phyloP scores from a whole-genome alignment of 2,329 filamentous ascomycete genomes.

The Colletotrichum sp. region DNA sequence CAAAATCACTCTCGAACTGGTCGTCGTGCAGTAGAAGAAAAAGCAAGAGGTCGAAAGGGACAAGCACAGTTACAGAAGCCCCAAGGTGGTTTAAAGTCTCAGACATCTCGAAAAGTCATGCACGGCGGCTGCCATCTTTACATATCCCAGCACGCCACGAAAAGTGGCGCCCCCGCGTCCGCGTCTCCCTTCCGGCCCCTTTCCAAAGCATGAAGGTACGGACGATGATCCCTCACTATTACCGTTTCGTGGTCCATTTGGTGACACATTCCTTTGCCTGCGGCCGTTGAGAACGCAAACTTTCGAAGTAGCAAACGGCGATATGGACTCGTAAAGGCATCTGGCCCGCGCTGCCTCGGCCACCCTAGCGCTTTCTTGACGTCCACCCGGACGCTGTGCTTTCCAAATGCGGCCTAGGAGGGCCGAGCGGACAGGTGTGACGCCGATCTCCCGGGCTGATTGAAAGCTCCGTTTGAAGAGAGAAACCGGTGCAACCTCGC shows the following conservation, averaged over 20 bases:
- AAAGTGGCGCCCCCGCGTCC: conserved; percentile 7
- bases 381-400: conserved; percentile 4
- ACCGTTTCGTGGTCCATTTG: conserved; percentile 11
- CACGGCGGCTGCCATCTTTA: not conserved
- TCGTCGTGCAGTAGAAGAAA: not conserved
- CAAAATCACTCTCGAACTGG: not conserved
- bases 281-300: conserved; percentile 7
- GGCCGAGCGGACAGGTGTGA: conserved; percentile 16
- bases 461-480: conserved; percentile 6
- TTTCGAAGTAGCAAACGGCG: conserved; percentile 10
- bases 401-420: conserved; percentile 7
- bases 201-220: not conserved
- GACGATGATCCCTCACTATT: not conserved
- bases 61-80: not conserved
- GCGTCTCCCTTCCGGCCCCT: not conserved
- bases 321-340: conserved; percentile 14
- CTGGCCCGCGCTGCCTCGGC: conserved; percentile 11
- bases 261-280: conserved; percentile 1
- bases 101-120: conserved; percentile 3
- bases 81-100: not conserved
- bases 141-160: conserved; percentile 1
- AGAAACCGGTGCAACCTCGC: not conserved
- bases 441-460: conserved; percentile 15
- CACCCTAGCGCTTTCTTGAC: conserved; percentile 1
- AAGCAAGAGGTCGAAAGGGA: not conserved